phyloP scores from a whole-genome alignment of 176 grass and related monocot genomes.

The Avena eriantha region DNA sequence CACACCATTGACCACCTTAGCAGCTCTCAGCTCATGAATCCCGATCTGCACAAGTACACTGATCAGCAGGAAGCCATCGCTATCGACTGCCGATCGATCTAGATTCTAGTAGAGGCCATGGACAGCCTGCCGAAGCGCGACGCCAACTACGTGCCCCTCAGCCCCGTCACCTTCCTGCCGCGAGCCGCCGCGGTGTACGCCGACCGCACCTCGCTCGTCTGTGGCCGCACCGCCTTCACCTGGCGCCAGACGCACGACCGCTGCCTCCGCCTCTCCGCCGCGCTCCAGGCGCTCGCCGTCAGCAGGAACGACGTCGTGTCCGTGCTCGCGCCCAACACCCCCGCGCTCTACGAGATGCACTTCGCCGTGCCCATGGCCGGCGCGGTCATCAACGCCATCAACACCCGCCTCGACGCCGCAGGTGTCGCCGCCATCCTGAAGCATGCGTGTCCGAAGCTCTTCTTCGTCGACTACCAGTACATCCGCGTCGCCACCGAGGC shows the following conservation, averaged over 20 bases:
- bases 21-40: too few species aligned
- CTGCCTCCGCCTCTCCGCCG: constrained; percentile 51
- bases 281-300: constrained; percentile 43
- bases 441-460: constrained; percentile 56
- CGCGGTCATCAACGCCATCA: constrained; percentile 73
- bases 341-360: constrained; percentile 81
- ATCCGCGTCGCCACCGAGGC: constrained; percentile 53
- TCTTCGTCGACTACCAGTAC: constrained; percentile 67
- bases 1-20: too few species aligned
- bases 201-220: constrained; percentile 54
- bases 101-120: constrained; percentile 30
- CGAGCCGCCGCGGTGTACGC: constrained; percentile 52
- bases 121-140: constrained; percentile 46
- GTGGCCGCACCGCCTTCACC: constrained; percentile 40
- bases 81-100: too few species aligned
- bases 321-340: constrained; percentile 65
- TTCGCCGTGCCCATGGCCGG: constrained; percentile 79
- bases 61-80: too few species aligned
- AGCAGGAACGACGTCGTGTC: constrained; percentile 63
- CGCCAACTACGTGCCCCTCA: constrained; percentile 52
- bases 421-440: constrained; percentile 58
- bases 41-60: too few species aligned
- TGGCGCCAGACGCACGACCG: constrained; percentile 56
- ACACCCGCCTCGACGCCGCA: constrained; percentile 67
- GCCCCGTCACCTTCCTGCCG: constrained; percentile 56